Conservation (phyloP, 306 rosid genomes). For the Sophora flavescens region DNA sequence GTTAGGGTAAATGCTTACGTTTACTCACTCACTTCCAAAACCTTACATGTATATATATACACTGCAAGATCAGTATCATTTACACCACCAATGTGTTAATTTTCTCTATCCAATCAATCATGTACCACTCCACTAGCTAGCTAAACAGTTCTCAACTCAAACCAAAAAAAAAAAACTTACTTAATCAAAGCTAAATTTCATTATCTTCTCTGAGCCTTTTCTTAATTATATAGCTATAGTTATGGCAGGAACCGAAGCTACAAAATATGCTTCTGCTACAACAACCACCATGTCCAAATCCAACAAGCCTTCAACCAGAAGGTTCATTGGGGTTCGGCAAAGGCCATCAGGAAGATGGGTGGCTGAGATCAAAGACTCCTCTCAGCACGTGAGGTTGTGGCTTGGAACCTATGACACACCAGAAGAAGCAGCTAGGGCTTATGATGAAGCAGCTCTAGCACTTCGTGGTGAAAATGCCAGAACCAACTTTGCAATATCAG, state of each 20-base stretch:
- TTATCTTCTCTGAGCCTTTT: background rate
- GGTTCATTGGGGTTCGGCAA: slow-evolving; percentile 88
- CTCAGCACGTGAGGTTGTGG: slow-evolving; percentile 86
- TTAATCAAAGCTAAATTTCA: slow-evolving; percentile 28
- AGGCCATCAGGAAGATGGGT: slow-evolving; percentile 97
- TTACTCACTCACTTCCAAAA: slow-evolving; percentile 45
- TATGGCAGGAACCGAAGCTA: slow-evolving; percentile 71
- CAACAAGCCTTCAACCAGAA: slow-evolving; percentile 44
- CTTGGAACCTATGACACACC: slow-evolving; percentile 93
- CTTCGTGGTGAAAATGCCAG: slow-evolving; percentile 83
- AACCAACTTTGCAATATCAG: slow-evolving; percentile 69
- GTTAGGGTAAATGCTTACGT: slow-evolving; percentile 48
- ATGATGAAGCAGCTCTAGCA: slow-evolving; percentile 87
- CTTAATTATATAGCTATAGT: background rate
- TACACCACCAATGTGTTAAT: background rate
- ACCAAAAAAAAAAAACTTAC: background rate
- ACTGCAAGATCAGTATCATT: slow-evolving; percentile 39
- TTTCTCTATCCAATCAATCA: slow-evolving; percentile 44
- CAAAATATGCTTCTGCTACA: slow-evolving; percentile 48
- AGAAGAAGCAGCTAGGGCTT: slow-evolving; percentile 92
- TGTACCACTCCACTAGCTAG: slow-evolving; percentile 13
- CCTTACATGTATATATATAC: slow-evolving; percentile 47
- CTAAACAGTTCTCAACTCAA: slow-evolving; percentile 17
- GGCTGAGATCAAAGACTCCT: slow-evolving; percentile 94
- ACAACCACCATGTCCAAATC: slow-evolving; percentile 42